A percentile compares a stretch with the other conserved stretches of the same genome.
phyloP scores from a whole-genome alignment of 2,329 filamentous ascomycete genomes.

The Rhinocladiella similis region DNA sequence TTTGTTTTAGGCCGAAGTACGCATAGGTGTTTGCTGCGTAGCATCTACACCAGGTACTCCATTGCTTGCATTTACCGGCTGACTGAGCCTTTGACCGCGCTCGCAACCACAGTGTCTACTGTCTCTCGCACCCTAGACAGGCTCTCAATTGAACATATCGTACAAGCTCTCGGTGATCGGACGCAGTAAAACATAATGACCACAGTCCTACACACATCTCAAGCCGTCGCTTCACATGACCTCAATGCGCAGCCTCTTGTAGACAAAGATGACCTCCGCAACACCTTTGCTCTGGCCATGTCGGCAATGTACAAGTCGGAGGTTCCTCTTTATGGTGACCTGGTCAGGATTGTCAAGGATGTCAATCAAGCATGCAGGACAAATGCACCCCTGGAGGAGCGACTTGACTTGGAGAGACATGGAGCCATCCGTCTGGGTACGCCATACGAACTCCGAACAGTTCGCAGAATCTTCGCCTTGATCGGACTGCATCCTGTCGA shows the following conservation, averaged over 20 bases:
- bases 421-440: slow-evolving; percentile 54
- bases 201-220: background rate
- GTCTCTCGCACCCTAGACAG: no score
- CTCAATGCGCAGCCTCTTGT: background rate
- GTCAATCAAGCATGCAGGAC: slow-evolving; percentile 26
- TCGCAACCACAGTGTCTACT: no score
- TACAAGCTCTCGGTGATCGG: no score
- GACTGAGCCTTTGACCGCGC: no score
- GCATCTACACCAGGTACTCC: no score
- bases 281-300: slow-evolving; percentile 35
- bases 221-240: background rate
- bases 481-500: slow-evolving; percentile 53
- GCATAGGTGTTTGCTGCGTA: no score
- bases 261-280: slow-evolving; percentile 31
- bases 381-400: slow-evolving; percentile 2
- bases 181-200: background rate
- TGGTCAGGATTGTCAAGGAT: slow-evolving; percentile 34
- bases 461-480: slow-evolving; percentile 48
- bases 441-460: slow-evolving; percentile 43
- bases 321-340: slow-evolving; percentile 37
- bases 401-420: slow-evolving; percentile 41
- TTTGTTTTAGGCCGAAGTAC: no score
- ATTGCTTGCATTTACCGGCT: no score
- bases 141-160: no score
- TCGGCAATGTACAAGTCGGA: slow-evolving; percentile 39